A percentile compares a stretch with the other conserved stretches of the same genome.
phyloP scores from a whole-genome alignment of 495 filamentous ascomycete species.

The Tuber umbilicatum region DNA sequence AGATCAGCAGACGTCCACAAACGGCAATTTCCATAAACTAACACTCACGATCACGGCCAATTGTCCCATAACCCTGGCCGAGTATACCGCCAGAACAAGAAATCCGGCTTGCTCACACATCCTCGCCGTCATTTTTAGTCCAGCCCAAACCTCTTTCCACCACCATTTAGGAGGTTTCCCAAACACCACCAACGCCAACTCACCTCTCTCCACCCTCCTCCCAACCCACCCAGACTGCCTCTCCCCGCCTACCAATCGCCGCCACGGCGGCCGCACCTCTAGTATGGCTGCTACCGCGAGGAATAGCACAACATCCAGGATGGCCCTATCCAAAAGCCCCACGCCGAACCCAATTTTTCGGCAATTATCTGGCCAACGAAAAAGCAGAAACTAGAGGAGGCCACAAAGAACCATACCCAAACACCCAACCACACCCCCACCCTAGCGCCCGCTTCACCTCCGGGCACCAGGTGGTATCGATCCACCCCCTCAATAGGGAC shows the following conservation, averaged over 20 bases:
- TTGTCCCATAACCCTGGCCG: constrained; percentile 71
- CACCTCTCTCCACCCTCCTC: constrained; percentile 58
- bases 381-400: constrained; percentile 62
- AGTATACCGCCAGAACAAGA: constrained; percentile 60
- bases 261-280: constrained; percentile 37
- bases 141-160: constrained; percentile 66
- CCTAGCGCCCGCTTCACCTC: constrained; percentile 53
- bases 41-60: constrained; percentile 61
- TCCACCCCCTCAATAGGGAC: constrained; percentile 30
- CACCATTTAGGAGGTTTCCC: constrained; percentile 63
- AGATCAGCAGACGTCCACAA: not conserved
- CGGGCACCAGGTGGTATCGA: constrained; percentile 24
- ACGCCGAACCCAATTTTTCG: constrained; percentile 53
- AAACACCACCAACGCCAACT: constrained; percentile 66
- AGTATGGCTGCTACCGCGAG: constrained; percentile 37
- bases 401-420: constrained; percentile 67
- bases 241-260: constrained; percentile 7
- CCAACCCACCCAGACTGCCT: constrained; percentile 52
- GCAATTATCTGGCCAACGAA: constrained; percentile 61
- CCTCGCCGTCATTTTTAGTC: constrained; percentile 56
- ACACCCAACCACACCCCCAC: constrained; percentile 71
- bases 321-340: constrained; percentile 69
- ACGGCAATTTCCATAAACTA: constrained; percentile 24
- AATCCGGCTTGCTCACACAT: constrained; percentile 69
- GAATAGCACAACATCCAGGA: constrained; percentile 55